phyloP scores from a whole-genome alignment of 2,329 filamentous ascomycete species.

The Colletotrichum sp. region DNA sequence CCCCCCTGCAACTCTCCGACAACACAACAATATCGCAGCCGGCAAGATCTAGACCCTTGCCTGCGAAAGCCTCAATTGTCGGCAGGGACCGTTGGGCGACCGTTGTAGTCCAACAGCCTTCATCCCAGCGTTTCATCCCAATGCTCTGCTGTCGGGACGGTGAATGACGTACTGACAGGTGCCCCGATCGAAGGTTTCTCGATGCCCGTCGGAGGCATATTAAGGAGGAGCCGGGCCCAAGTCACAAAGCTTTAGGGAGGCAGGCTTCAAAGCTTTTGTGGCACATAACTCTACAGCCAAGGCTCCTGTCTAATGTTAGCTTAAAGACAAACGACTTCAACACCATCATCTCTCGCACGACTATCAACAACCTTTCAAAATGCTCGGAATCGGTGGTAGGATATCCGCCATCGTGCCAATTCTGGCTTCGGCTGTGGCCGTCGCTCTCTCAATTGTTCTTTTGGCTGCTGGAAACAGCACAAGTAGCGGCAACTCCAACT shows the following conservation, averaged over 20 bases:
- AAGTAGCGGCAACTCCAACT: slow-evolving; percentile 2
- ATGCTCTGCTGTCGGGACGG: neutral
- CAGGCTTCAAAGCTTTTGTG: neutral
- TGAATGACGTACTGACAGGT: slow-evolving; percentile 19
- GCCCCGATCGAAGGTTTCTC: neutral
- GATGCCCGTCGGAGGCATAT: slow-evolving; percentile 10
- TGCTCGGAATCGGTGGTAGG: slow-evolving; percentile 14
- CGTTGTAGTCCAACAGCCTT: neutral
- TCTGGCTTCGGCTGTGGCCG: slow-evolving; percentile 7
- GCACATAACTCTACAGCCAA: neutral
- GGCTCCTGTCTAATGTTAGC: neutral
- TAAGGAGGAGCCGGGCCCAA: neutral
- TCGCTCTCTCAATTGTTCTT: slow-evolving; percentile 40
- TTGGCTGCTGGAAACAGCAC: slow-evolving; percentile 8
- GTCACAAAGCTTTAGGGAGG: neutral
- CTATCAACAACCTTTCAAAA: neutral
- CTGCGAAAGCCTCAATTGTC: neutral
- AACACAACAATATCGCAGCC: neutral
- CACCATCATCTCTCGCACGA: neutral
- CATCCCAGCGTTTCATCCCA: slow-evolving; percentile 20
- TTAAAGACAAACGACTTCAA: neutral
- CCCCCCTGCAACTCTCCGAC: slow-evolving; percentile 7
- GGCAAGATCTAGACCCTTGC: neutral
- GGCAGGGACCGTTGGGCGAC: neutral
- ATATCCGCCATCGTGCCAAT: slow-evolving; percentile 14